Evolutionary conservation across 306 rosid genomes (phyloP).

Genomic region (Macrotyloma uniflorum): DNA sequence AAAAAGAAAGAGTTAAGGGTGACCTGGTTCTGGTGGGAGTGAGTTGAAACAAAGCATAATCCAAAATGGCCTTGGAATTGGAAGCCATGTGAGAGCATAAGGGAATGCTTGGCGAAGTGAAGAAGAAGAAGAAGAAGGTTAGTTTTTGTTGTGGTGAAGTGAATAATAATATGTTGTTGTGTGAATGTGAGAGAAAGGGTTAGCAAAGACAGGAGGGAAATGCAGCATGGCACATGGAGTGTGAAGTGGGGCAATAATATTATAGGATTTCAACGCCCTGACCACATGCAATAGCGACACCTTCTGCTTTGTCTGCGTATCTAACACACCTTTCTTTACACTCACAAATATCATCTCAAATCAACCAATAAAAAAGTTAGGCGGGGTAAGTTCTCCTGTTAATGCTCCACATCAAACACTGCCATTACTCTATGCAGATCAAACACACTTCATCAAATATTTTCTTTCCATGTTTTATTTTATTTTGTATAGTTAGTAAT

Average conservation of each 20-base stretch:
- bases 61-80: conserved; percentile 49
- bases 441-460: no score
- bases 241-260: conserved; percentile 34
- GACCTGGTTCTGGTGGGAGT: conserved; percentile 65
- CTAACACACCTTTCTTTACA: neutral
- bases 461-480: no score
- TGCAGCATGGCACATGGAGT: conserved; percentile 55
- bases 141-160: neutral
- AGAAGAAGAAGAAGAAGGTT: neutral
- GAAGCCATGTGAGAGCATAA: conserved; percentile 52
- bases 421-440: no score
- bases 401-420: no score
- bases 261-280: conserved; percentile 37
- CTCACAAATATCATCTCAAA: no score
- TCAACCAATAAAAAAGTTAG: no score
- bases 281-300: conserved; percentile 45
- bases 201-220: conserved; percentile 32
- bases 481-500: no score
- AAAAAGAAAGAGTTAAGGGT: neutral
- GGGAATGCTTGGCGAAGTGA: conserved; percentile 9
- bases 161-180: neutral
- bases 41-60: conserved; percentile 62
- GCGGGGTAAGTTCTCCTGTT: neutral
- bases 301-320: conserved; percentile 32
- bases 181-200: conserved; percentile 14